These are phyloP conservation scores for Pseudogymnoascus sp. DNA, from an alignment of 2,329 filamentous ascomycete genomes.

Conservation along the genomic window DNA sequence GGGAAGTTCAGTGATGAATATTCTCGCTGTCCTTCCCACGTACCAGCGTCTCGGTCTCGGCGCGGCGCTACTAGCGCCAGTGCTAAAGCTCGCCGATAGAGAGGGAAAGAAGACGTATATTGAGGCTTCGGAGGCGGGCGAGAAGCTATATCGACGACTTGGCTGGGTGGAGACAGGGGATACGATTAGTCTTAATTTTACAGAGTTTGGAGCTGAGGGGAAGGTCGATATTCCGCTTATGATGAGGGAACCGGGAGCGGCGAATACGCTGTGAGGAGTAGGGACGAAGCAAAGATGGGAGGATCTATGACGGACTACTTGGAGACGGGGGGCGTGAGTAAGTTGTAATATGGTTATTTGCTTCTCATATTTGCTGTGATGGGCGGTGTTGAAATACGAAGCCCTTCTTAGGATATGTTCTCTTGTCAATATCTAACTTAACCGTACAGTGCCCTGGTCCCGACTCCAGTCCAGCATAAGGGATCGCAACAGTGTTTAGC, in stretches of 20 bases:
- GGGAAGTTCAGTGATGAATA: conserved; percentile 23
- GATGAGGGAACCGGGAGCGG: conserved; percentile 5
- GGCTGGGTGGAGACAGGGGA: conserved; percentile 30
- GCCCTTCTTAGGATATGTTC: not conserved
- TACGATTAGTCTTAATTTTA: not conserved
- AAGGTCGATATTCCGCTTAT: not conserved
- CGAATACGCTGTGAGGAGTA: not conserved
- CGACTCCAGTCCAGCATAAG: too few species aligned
- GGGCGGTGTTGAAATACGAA: not conserved
- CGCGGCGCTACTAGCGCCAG: conserved; percentile 29
- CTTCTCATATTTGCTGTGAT: not conserved
- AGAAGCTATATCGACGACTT: conserved; percentile 32
- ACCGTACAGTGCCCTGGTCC: too few species aligned
- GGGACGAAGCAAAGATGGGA: too few species aligned
- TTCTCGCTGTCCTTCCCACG: conserved; percentile 31
- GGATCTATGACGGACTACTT: too few species aligned
- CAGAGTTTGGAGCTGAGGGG: not conserved
- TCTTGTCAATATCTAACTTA: not conserved
- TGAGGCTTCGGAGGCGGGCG: conserved; percentile 32
- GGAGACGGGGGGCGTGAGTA: not conserved
- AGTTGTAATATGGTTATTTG: not conserved
- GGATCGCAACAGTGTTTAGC: too few species aligned
- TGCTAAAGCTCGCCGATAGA: conserved; percentile 31
- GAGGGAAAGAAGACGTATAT: conserved; percentile 30
- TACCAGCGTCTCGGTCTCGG: conserved; percentile 33